Percentiles rank a stretch among this genome's conserved stretches.
These are phyloP conservation scores for Beauveria sp. DNA, from an alignment of 2,329 filamentous ascomycete species.

Conservation along the genomic window DNA sequence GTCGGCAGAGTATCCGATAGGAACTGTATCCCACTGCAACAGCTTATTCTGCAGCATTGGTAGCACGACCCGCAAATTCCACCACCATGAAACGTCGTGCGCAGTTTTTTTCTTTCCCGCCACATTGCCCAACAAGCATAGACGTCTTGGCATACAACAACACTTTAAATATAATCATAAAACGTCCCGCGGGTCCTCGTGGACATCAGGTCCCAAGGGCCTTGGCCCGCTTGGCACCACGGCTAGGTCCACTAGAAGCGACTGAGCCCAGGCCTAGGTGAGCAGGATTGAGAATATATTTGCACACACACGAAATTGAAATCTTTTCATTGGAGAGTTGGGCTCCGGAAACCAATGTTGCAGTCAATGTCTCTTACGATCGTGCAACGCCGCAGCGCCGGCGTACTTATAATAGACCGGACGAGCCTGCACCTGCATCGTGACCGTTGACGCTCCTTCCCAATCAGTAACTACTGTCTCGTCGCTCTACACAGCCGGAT, in stretches of 20 bases:
- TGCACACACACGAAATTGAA: background rate
- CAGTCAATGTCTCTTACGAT: background rate
- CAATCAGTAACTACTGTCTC: background rate
- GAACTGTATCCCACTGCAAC: background rate
- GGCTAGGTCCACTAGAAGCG: background rate
- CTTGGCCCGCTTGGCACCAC: background rate
- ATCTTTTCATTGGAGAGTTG: background rate
- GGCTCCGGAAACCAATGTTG: background rate
- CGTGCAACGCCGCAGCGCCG: background rate
- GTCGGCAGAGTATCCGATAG: background rate
- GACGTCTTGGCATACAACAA: background rate
- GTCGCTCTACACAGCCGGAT: background rate
- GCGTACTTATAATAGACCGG: background rate
- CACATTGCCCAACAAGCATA: background rate
- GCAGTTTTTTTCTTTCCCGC: background rate
- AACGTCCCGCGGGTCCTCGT: background rate
- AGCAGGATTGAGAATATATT: constrained; percentile 8
- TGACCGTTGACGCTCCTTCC: background rate
- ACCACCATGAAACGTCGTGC: constrained; percentile 2
- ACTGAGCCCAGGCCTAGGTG: background rate
- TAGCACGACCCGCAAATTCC: constrained; percentile 1
- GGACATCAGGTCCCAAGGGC: background rate
- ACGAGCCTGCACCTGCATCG: background rate
- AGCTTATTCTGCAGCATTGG: background rate
- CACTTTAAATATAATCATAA: background rate